Evolutionary conservation across 78 protist species (phyloP).

Genomic region (Guillardia theta): DNA sequence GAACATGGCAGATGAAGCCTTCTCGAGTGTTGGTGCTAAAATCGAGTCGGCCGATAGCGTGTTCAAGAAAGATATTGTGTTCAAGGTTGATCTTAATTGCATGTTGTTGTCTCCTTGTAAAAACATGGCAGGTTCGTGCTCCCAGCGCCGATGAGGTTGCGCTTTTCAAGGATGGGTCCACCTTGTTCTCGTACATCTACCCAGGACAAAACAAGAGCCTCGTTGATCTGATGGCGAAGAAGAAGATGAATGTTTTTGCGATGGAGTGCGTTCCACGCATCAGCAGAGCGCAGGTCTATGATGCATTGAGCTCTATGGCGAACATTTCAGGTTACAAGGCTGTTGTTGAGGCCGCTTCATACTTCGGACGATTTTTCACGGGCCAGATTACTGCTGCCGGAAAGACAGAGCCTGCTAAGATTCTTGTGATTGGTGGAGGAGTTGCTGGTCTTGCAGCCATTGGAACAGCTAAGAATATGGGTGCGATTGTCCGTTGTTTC

Average conservation of each 20-base stretch:
- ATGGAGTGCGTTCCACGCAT: constrained; percentile 92
- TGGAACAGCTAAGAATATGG: constrained; percentile 85
- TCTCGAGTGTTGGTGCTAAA: constrained; percentile 47
- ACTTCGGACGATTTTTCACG: constrained; percentile 79
- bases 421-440: constrained; percentile 63
- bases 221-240: not conserved
- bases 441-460: constrained; percentile 98
- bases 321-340: constrained; percentile 96
- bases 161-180: not conserved
- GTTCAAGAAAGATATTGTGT: constrained; percentile 37
- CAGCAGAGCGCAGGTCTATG: constrained; percentile 86
- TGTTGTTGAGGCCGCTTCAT: constrained; percentile 86
- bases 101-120: not conserved
- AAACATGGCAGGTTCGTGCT: not conserved
- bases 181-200: constrained; percentile 5
- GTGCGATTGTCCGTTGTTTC: constrained; percentile 95
- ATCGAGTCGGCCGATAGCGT: not conserved
- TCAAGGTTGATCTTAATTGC: constrained; percentile 36
- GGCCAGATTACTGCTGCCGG: constrained; percentile 98
- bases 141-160: constrained; percentile 25
- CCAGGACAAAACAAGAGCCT: constrained; percentile 34
- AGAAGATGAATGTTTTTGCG: constrained; percentile 73
- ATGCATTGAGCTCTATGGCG: constrained; percentile 92
- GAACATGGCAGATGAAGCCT: constrained; percentile 46
- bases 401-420: constrained; percentile 90